Base-by-base conservation (phyloP, 345 rosid species). In the Aquilaria yunnanensis region DNA sequence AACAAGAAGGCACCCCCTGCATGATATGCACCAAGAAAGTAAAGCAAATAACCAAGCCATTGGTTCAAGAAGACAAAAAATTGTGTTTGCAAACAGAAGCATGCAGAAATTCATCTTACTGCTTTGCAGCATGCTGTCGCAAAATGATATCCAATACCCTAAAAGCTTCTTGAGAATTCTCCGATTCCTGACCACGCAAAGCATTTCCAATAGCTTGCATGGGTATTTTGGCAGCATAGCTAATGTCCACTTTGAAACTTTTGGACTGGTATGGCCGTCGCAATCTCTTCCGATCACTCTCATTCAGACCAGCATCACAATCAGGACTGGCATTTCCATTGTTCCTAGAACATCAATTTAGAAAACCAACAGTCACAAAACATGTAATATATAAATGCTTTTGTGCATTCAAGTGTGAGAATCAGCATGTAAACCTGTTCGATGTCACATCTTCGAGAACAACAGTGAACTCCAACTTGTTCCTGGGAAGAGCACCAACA, bases 1-100 rank as follows among this genome's bases (percentile, higher is more conserved):
- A 43, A 90, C 98, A 63, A 93, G 90, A 30, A 93, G 90, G 77
- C 99, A 94, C 54, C 97, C 96, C 77, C 97, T 94, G 71, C 43
- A 37, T 62, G 8, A 65, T 30, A 61, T 51, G 8, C 8, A 14
- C 32, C 59, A 70, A n/a, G 1, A 12, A 46, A n/a, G 29, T 12
- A 66, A 32, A 49, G 54, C 6, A 45, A 43, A 59, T 3, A 37
- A 37, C 8, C 23, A 14, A 43, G 9, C 29, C 37, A 50, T 12
- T 7, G 3, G 10, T 14, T 0, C 13, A 57, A 50, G 34, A 23
- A 23, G 29, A 37, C 43, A 2, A 30, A 54, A 61, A 51, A 29
- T 29, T 1, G 37, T 2, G 9, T 45, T 52, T 1, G 10, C 5
- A 54, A 10, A 60, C 47, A 51, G 52, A 32, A 11, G 7, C 5